These are phyloP conservation scores for Polytrichum commune DNA, from an alignment of 225 moss, liverwort and hornwort species.

Conservation along the genomic window DNA sequence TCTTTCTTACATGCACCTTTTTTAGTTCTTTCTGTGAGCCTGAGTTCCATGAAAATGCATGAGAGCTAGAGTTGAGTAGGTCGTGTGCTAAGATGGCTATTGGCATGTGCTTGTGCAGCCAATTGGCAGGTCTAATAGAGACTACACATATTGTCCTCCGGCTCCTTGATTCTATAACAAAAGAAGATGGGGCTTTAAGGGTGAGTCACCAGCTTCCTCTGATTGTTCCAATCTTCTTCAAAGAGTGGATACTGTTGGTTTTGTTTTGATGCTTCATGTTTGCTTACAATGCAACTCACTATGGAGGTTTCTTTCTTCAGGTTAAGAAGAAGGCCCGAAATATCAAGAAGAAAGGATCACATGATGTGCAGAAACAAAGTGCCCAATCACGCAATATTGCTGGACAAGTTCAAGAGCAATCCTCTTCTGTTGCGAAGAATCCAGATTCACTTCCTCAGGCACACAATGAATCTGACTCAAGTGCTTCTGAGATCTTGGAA, in stretches of 20 bases:
- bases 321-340: constrained; percentile 70
- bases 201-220: constrained; percentile 33
- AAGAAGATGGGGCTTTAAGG: constrained; percentile 67
- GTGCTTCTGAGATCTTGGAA: not conserved
- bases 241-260: not conserved
- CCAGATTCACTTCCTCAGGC: not conserved
- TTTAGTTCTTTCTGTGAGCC: too few relatives aligned
- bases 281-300: constrained; percentile 5
- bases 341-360: constrained; percentile 40
- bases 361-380: constrained; percentile 6
- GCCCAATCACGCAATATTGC: constrained; percentile 2
- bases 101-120: constrained; percentile 42
- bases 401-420: constrained; percentile 3
- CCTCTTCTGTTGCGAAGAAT: not conserved
- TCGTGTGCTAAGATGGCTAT: too few relatives aligned
- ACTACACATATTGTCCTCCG: constrained; percentile 80
- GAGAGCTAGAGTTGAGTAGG: too few relatives aligned
- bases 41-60: too few relatives aligned
- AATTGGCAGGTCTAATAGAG: constrained; percentile 81
- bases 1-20: too few relatives aligned
- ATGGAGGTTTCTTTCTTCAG: constrained; percentile 26
- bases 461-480: not conserved
- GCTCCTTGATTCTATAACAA: constrained; percentile 68
- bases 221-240: not conserved
- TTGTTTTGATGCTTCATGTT: not conserved